Evolutionary conservation across 2,329 filamentous ascomycete species (phyloP), one percentile per base, ranked within the genome.

Genomic region (Xylaria sp.): DNA sequence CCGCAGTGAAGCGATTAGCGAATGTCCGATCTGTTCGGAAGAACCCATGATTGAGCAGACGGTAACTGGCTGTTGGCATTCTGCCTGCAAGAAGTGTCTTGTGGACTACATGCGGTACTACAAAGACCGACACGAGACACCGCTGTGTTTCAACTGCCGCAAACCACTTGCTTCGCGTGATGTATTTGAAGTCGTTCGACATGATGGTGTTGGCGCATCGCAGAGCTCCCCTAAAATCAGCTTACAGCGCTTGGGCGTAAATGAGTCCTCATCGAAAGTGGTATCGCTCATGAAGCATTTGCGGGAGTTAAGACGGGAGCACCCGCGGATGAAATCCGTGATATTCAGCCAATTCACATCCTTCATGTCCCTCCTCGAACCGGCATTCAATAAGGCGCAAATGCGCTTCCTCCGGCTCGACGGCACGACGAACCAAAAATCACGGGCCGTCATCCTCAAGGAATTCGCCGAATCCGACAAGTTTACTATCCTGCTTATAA

Each of bases 331-430:
- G 53, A 97, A 97, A 75, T 91, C 90, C 0, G 92, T 97, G 19
- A 87, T 99, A 37, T 99, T 99, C 76, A 94, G 90, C 59, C 94
- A 99, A 74, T 99, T 99, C 74, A 99, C 94, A 0, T 95, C 92
- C 0, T 99, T 97, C 73, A 84, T 99, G 66, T 87, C 92, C 64
- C 84, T 99, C 10, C 95, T 99, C 64, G 88, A 92, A 65, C 90
- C 91, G 0, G 90, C 91, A 0, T 82, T 99, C 2, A 72, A 78
- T 1, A 83, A 85, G 48, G 85, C 86, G 11, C 87, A 88, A 46
- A 90, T 99, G 69, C 80, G 82, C 0, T 90, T 88, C 70, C 79
- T 97, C n/a, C 90, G 94, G 4, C 87, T 99, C 47, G 94, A 99
- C 72, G 94, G 94, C 2, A 86, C 88, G 16, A 93, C 97, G 86